phyloP scores from a whole-genome alignment of 345 rosid genomes.

The Linum lewisii region DNA sequence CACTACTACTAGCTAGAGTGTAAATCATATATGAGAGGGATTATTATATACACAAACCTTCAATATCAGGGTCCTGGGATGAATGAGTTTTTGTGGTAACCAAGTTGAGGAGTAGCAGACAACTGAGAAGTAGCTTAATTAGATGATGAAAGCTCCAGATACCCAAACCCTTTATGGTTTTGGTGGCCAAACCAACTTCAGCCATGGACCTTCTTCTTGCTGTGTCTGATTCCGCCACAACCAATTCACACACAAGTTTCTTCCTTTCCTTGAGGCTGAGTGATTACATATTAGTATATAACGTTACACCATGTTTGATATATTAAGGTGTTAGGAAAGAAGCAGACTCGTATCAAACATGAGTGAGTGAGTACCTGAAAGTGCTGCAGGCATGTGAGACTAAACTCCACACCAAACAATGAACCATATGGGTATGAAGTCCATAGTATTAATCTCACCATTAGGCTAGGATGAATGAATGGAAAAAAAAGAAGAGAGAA shows the following conservation, averaged over 20 bases:
- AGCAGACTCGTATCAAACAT: too few relatives aligned
- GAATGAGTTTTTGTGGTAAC: constrained; percentile 28
- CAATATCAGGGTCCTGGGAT: constrained; percentile 48
- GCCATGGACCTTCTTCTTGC: neutral
- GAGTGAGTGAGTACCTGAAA: neutral
- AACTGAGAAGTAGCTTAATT: constrained; percentile 21
- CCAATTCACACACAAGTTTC: too few relatives aligned
- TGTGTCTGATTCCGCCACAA: neutral
- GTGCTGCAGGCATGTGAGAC: neutral
- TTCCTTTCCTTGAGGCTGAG: too few relatives aligned
- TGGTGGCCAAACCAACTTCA: neutral
- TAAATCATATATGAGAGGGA: too few relatives aligned
- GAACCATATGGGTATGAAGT: neutral
- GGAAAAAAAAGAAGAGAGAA: neutral
- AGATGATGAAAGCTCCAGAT: constrained; percentile 1
- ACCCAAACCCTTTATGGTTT: neutral
- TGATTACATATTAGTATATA: too few relatives aligned
- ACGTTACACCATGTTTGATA: too few relatives aligned
- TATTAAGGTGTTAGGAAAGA: too few relatives aligned
- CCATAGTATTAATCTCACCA: neutral
- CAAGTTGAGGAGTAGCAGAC: constrained; percentile 31
- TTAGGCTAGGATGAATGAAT: neutral
- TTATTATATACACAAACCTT: too few relatives aligned
- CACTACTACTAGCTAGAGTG: too few relatives aligned
- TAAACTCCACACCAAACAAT: neutral